phyloP scores from a whole-genome alignment of 1,284 basidiomycete species.

The Ustilago crameri region DNA sequence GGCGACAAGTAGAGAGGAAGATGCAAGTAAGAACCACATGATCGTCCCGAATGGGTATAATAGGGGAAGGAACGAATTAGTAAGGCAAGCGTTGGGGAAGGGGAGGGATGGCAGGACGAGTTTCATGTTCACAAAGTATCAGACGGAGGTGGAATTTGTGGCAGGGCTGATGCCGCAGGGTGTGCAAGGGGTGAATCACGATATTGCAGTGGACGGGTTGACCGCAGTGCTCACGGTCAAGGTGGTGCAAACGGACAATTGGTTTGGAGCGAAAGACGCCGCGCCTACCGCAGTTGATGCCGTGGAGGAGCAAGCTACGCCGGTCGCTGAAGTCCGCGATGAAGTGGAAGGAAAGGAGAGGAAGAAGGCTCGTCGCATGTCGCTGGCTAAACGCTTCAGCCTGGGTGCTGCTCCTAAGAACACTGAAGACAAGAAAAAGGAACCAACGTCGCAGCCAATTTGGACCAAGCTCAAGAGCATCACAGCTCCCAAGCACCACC shows the following conservation, averaged over 20 bases:
- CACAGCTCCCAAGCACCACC: constrained; percentile 12
- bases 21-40: constrained; percentile 46
- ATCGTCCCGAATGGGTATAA: constrained; percentile 61
- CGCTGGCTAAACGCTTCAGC: constrained; percentile 16
- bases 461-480: constrained; percentile 23
- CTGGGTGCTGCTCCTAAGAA: not conserved
- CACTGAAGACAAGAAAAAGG: not conserved
- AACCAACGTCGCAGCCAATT: constrained; percentile 3
- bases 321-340: not conserved
- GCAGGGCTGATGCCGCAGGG: constrained; percentile 73
- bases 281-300: not conserved
- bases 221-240: constrained; percentile 55
- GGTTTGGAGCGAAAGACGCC: constrained; percentile 7
- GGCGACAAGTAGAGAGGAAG: constrained; percentile 70
- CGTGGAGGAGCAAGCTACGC: not conserved
- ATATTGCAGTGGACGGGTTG: constrained; percentile 61
- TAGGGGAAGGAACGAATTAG: constrained; percentile 77
- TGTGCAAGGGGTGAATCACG: constrained; percentile 72
- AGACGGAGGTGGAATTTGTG: constrained; percentile 71
- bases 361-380: not conserved
- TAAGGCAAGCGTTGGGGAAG: constrained; percentile 35
- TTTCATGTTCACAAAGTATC: constrained; percentile 69
- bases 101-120: constrained; percentile 43
- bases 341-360: not conserved
- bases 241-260: constrained; percentile 11